Evolutionary conservation across 1,284 basidiomycete genomes (phyloP).

Genomic region (Sphagnurus paluster): DNA sequence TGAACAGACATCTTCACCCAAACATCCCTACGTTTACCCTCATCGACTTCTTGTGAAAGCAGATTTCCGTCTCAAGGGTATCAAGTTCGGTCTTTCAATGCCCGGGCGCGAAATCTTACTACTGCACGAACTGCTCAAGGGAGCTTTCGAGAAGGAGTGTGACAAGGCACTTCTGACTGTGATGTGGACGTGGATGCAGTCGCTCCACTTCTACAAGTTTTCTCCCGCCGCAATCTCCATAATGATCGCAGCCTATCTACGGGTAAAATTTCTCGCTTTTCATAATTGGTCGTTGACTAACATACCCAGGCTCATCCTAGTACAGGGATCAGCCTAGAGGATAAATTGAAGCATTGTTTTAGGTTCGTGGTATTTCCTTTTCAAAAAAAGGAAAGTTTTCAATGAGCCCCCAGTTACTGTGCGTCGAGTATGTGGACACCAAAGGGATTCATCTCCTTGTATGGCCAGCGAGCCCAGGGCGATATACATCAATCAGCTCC

Average conservation of each 20-base stretch:
- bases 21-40: too few species aligned
- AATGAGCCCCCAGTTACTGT: too few species aligned
- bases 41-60: too few species aligned
- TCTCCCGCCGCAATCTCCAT: conserved; percentile 7
- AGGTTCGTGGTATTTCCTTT: too few species aligned
- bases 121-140: conserved; percentile 4
- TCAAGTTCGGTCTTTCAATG: conserved; percentile 7
- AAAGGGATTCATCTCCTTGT: too few species aligned
- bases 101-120: conserved; percentile 6
- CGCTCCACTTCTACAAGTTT: background rate
- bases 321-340: background rate
- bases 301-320: background rate
- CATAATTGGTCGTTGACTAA: background rate
- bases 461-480: background rate
- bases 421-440: too few species aligned
- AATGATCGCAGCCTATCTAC: conserved; percentile 10
- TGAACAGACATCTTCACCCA: too few species aligned
- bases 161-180: conserved; percentile 1
- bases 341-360: too few species aligned
- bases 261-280: background rate
- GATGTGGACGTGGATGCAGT: conserved; percentile 4
- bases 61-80: too few species aligned
- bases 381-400: too few species aligned
- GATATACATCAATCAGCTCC: background rate
- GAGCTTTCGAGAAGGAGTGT: background rate